These are phyloP conservation scores for Chlorociboria aeruginascens DNA, from an alignment of 495 filamentous ascomycete species.

Conservation along the genomic window DNA sequence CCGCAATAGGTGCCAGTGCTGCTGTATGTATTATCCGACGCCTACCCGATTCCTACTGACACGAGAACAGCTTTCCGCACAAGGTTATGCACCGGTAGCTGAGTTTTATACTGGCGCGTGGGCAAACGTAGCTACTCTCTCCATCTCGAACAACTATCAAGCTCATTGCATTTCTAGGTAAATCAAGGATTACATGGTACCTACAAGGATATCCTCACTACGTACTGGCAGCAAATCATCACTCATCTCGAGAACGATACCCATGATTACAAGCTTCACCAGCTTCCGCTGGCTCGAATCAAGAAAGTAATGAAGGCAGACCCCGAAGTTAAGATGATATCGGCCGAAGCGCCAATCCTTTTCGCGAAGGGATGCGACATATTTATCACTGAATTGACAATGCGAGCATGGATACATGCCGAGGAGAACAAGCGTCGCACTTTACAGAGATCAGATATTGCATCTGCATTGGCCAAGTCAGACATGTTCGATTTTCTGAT, in stretches of 20 bases:
- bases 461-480: conserved; percentile 85
- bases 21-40: conserved; percentile 40
- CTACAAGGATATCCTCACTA: conserved; percentile 92
- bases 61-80: conserved; percentile 46
- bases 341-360: conserved; percentile 91
- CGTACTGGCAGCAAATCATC: conserved; percentile 98
- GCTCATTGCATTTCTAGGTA: conserved; percentile 42
- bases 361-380: conserved; percentile 99
- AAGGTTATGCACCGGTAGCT: conserved; percentile 70
- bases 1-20: conserved; percentile 59
- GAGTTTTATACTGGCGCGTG: conserved; percentile 89
- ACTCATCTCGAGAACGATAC: conserved; percentile 86
- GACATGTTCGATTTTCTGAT: conserved; percentile 99
- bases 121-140: conserved; percentile 64
- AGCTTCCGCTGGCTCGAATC: conserved; percentile 88
- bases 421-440: conserved; percentile 98
- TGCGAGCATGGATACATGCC: conserved; percentile 99
- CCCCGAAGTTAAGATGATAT: conserved; percentile 99
- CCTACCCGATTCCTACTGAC: conserved; percentile 1
- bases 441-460: conserved; percentile 91
- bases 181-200: conserved; percentile 89
- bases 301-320: conserved; percentile 99
- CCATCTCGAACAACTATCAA: conserved; percentile 4
- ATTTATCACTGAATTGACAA: conserved; percentile 97
- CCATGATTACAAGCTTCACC: conserved; percentile 96